Percentiles rank a stretch among this genome's conserved stretches.
Conservation (phyloP, 495 filamentous ascomycete species). For the Endocarpon pusillum region DNA sequence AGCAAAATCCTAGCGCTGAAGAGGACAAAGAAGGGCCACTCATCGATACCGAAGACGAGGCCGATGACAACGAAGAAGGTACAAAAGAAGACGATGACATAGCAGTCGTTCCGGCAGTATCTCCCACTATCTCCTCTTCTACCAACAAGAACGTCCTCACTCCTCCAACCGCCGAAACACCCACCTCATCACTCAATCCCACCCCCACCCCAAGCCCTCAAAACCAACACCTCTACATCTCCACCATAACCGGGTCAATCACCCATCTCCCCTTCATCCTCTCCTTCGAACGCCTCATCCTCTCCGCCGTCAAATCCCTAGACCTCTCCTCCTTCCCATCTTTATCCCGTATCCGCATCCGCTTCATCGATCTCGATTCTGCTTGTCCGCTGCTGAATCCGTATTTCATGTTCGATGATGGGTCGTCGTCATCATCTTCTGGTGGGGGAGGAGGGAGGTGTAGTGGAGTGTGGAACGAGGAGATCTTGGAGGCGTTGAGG, state of each 20-base stretch:
- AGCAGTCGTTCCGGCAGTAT: too few relatives aligned
- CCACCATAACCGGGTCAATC: too few relatives aligned
- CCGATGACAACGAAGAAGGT: too few relatives aligned
- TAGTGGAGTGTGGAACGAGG: constrained; percentile 51
- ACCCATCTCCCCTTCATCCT: constrained; percentile 49
- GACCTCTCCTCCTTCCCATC: constrained; percentile 30
- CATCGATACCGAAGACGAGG: constrained; percentile 8
- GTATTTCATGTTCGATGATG: constrained; percentile 41
- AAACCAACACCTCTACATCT: too few relatives aligned
- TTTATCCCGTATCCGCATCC: constrained; percentile 44
- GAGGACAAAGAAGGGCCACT: constrained; percentile 9
- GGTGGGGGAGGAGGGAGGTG: too few relatives aligned
- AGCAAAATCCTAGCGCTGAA: too few relatives aligned
- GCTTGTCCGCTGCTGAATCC: constrained; percentile 39
- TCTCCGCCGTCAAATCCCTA: constrained; percentile 40
- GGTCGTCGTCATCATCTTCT: too few relatives aligned
- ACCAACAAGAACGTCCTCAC: too few relatives aligned
- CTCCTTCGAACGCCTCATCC: constrained; percentile 45
- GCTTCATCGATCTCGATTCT: constrained; percentile 54
- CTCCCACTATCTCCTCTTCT: too few relatives aligned
- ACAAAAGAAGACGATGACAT: too few relatives aligned
- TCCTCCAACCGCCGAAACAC: neutral
- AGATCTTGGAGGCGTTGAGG: constrained; percentile 38
- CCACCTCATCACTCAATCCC: constrained; percentile 16
- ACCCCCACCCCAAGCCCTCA: constrained; percentile 29